These are phyloP conservation scores for Talaromyces sp. DNA, from an alignment of 2,329 filamentous ascomycete genomes.

Conservation along the genomic window DNA sequence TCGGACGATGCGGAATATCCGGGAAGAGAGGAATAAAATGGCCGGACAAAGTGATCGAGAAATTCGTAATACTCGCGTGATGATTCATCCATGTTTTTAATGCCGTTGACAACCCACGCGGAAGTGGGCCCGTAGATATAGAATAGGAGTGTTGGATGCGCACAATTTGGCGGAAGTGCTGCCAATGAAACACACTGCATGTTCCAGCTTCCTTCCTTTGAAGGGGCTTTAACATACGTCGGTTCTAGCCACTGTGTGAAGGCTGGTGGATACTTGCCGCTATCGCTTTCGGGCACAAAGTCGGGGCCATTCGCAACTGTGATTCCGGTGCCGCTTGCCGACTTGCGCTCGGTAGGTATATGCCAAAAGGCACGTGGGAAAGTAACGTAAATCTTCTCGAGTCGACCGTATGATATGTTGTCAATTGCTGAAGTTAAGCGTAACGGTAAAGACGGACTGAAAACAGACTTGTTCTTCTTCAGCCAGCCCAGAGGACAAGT, in stretches of 20 bases:
- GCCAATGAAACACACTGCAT: slow-evolving; percentile 76
- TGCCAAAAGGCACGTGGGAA: slow-evolving; percentile 78
- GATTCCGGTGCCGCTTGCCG: slow-evolving; percentile 17
- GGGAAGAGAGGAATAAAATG: slow-evolving; percentile 74
- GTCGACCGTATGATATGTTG: slow-evolving; percentile 46
- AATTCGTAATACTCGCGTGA: slow-evolving; percentile 52
- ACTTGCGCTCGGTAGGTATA: slow-evolving; percentile 29
- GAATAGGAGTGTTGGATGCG: slow-evolving; percentile 82
- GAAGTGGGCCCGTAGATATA: slow-evolving; percentile 52
- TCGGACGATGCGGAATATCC: slow-evolving; percentile 56
- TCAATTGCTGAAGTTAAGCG: slow-evolving; percentile 46
- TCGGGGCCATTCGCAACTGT: slow-evolving; percentile 12
- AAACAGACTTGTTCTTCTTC: slow-evolving; percentile 46
- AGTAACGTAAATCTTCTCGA: slow-evolving; percentile 57
- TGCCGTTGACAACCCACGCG: slow-evolving; percentile 36
- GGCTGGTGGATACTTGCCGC: slow-evolving; percentile 48
- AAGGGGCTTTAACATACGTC: slow-evolving; percentile 58
- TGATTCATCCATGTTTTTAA: slow-evolving; percentile 32
- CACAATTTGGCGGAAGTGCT: slow-evolving; percentile 54
- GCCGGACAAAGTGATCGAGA: slow-evolving; percentile 66
- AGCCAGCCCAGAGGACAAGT: slow-evolving; percentile 55
- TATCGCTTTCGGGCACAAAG: slow-evolving; percentile 5
- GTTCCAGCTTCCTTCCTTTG: slow-evolving; percentile 64
- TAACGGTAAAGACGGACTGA: slow-evolving; percentile 44
- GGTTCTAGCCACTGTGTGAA: slow-evolving; percentile 77